These are phyloP conservation scores for Pisolithus microcarpus DNA, from an alignment of 768 basidiomycete genomes.

Conservation along the genomic window DNA sequence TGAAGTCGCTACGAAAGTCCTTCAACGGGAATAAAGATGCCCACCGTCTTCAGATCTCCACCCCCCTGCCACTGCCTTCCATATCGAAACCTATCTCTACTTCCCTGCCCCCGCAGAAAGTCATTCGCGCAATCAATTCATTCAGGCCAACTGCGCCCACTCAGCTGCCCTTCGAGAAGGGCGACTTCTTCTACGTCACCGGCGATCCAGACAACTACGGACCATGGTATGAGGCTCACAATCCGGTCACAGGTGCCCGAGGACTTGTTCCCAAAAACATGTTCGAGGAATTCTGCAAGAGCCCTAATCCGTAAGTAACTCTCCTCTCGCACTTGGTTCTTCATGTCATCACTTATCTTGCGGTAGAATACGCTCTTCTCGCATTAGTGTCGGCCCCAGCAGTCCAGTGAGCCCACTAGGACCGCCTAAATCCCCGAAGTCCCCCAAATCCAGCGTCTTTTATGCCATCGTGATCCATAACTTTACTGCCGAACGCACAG, in stretches of 20 bases:
- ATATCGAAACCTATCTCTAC: conserved; percentile 65
- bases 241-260: conserved; percentile 84
- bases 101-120: conserved; percentile 85
- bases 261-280: conserved; percentile 81
- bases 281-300: conserved; percentile 90
- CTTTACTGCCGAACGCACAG: conserved; percentile 89
- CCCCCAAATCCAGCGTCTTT: conserved; percentile 54
- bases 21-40: conserved; percentile 60
- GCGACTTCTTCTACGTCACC: conserved; percentile 97
- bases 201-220: conserved; percentile 54
- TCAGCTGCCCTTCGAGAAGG: conserved; percentile 84
- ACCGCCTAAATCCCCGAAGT: conserved; percentile 22
- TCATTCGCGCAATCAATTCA: conserved; percentile 74
- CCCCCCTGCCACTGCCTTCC: conserved; percentile 56
- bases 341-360: background rate
- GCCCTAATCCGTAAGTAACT: conserved; percentile 48
- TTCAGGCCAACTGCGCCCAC: conserved; percentile 70
- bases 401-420: conserved; percentile 22
- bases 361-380: conserved; percentile 38
- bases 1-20: conserved; percentile 83
- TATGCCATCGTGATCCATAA: conserved; percentile 96
- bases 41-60: conserved; percentile 58
- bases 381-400: conserved; percentile 13
- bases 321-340: conserved; percentile 3
- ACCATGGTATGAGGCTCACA: conserved; percentile 89